Evolutionary conservation across 306 rosid species (phyloP).

Genomic region (Trifolium pratense): DNA sequence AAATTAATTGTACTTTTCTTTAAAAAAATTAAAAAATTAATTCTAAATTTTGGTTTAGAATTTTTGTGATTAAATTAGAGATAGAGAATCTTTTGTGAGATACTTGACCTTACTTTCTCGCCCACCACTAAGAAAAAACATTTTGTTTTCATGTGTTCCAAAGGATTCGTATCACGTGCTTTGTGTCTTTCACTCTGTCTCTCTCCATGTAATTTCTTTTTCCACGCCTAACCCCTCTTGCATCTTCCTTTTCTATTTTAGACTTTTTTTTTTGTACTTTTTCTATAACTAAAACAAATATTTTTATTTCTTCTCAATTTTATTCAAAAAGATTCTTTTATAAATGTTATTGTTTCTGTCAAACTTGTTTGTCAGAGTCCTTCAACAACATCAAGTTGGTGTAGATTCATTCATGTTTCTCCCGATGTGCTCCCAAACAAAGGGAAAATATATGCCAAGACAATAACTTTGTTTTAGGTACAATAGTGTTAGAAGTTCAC

Average conservation of each 20-base stretch:
- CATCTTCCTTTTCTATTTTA: not conserved
- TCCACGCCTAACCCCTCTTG: slow-evolving; percentile 25
- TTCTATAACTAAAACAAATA: not conserved
- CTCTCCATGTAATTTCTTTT: slow-evolving; percentile 7
- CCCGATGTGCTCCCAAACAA: not conserved
- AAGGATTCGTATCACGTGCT: slow-evolving; percentile 62
- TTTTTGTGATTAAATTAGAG: too few species aligned
- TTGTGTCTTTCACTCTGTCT: slow-evolving; percentile 28
- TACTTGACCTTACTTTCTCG: slow-evolving; percentile 30
- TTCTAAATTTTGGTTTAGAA: too few species aligned
- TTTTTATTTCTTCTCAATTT: not conserved
- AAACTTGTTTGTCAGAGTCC: not conserved
- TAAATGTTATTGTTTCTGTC: not conserved
- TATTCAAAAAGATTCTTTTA: not conserved
- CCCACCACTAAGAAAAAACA: slow-evolving; percentile 34
- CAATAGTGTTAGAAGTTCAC: too few species aligned
- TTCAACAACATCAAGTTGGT: not conserved
- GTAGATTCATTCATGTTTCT: not conserved
- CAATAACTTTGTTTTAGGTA: too few species aligned
- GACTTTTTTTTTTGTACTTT: not conserved
- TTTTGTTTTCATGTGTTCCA: slow-evolving; percentile 41
- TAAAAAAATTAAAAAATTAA: too few species aligned
- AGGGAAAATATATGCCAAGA: not conserved
- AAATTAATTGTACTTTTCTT: too few species aligned
- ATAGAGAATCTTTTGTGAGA: slow-evolving; percentile 36